phyloP scores from a whole-genome alignment of 306 rosid genomes.

The Amphicarpaea edgeworthii region DNA sequence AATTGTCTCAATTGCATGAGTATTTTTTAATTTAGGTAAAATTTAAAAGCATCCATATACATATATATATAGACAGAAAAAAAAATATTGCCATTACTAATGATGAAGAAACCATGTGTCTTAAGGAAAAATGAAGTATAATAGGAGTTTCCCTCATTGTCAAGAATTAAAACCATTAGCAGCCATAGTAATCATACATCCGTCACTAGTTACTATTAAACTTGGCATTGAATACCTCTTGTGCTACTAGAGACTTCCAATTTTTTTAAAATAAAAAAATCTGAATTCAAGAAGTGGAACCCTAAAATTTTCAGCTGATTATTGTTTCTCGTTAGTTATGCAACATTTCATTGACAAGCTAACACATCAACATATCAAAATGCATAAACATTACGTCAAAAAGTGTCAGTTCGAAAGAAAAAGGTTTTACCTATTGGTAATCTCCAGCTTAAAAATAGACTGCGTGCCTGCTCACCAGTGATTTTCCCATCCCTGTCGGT shows the following conservation, averaged over 20 bases:
- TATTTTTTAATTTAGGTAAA: too few species aligned
- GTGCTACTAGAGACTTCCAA: constrained; percentile 1
- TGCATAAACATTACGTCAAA: constrained; percentile 31
- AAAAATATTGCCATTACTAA: too few species aligned
- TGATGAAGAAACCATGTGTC: too few species aligned
- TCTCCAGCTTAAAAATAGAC: constrained; percentile 95
- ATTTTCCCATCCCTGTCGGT: constrained; percentile 93
- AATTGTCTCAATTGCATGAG: too few species aligned
- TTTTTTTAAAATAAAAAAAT: not conserved
- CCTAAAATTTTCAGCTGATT: constrained; percentile 37
- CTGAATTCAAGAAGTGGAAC: constrained; percentile 33
- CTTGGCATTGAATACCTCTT: constrained; percentile 1
- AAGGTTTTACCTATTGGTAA: constrained; percentile 82
- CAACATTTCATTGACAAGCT: constrained; percentile 30
- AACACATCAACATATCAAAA: constrained; percentile 34
- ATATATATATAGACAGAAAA: too few species aligned
- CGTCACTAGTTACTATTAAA: not conserved
- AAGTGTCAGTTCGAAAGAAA: constrained; percentile 17
- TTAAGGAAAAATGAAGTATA: too few species aligned
- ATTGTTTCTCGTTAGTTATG: constrained; percentile 31
- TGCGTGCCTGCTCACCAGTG: constrained; percentile 96
- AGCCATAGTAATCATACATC: not conserved
- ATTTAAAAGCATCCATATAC: too few species aligned
- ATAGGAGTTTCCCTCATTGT: too few species aligned
- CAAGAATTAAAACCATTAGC: too few species aligned